phyloP scores from a whole-genome alignment of 1,139 yeast species.

The Pneumocystis canis region DNA sequence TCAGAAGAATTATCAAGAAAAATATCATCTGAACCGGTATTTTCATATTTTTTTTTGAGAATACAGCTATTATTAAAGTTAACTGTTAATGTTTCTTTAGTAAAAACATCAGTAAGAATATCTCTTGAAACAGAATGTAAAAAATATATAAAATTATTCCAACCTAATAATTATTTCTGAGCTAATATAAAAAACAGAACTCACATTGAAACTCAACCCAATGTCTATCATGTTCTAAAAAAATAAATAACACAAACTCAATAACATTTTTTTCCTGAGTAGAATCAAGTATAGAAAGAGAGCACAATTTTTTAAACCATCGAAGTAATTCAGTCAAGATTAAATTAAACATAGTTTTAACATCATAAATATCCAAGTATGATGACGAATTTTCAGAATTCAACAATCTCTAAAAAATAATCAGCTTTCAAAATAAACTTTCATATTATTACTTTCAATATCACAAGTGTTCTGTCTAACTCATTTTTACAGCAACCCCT shows the following conservation, averaged over 20 bases:
- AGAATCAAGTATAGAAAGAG: neutral
- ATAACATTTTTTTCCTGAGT: neutral
- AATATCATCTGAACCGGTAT: neutral
- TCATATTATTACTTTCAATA: neutral
- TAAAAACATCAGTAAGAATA: neutral
- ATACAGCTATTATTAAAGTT: neutral
- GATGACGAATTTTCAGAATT: neutral
- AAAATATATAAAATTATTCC: neutral
- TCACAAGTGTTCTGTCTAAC: neutral
- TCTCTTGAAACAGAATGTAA: neutral
- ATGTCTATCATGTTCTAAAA: neutral
- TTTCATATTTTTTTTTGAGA: neutral
- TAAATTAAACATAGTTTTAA: neutral
- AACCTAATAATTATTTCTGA: neutral
- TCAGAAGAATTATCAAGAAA: neutral
- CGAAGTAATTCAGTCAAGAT: neutral
- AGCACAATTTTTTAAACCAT: neutral
- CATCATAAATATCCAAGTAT: neutral
- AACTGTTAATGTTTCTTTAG: neutral
- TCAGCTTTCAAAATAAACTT: neutral
- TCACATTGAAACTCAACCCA: neutral
- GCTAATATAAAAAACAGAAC: neutral
- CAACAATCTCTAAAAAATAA: neutral
- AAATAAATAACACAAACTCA: neutral
- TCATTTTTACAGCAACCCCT: neutral